A percentile compares a stretch with the other conserved stretches of the same genome.
These are phyloP conservation scores for Cerrena zonata DNA, from an alignment of 1,284 basidiomycete species.

Conservation along the genomic window DNA sequence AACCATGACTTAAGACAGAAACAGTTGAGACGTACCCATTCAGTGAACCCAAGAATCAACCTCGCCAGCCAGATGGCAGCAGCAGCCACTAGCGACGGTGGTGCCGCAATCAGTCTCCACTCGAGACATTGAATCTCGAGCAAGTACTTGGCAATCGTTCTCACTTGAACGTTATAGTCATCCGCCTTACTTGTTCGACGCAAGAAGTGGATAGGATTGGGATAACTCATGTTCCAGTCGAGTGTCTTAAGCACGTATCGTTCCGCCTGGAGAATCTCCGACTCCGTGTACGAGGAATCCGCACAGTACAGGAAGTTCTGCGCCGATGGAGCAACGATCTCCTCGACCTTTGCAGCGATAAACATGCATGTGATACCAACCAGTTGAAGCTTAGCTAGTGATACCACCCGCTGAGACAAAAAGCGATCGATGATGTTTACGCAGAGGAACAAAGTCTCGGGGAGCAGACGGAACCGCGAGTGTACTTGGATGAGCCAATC, in stretches of 20 bases:
- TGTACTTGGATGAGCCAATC: conserved; percentile 99
- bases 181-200: conserved; percentile 93
- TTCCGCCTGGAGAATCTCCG: conserved; percentile 90
- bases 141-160: conserved; percentile 90
- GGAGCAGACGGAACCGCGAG: conserved; percentile 85
- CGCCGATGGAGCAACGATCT: conserved; percentile 88
- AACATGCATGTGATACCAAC: conserved; percentile 94
- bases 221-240: conserved; percentile 87
- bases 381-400: conserved; percentile 88
- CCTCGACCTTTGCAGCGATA: conserved; percentile 92
- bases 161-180: conserved; percentile 85
- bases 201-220: conserved; percentile 91
- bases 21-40: conserved; percentile 63
- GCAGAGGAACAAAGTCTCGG: conserved; percentile 93
- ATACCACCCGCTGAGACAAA: conserved; percentile 84
- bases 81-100: conserved; percentile 84
- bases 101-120: conserved; percentile 74
- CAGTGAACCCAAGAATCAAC: conserved; percentile 74
- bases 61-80: conserved; percentile 90
- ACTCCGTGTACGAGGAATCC: conserved; percentile 80
- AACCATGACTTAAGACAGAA: not conserved
- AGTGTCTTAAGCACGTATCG: conserved; percentile 88
- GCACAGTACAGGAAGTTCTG: conserved; percentile 84
- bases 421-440: conserved; percentile 97
- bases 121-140: conserved; percentile 89